A percentile compares a stretch with the other conserved stretches of the same genome.
These are phyloP conservation scores for Neonectria magnoliae DNA, from an alignment of 2,329 filamentous ascomycete species.

Conservation along the genomic window DNA sequence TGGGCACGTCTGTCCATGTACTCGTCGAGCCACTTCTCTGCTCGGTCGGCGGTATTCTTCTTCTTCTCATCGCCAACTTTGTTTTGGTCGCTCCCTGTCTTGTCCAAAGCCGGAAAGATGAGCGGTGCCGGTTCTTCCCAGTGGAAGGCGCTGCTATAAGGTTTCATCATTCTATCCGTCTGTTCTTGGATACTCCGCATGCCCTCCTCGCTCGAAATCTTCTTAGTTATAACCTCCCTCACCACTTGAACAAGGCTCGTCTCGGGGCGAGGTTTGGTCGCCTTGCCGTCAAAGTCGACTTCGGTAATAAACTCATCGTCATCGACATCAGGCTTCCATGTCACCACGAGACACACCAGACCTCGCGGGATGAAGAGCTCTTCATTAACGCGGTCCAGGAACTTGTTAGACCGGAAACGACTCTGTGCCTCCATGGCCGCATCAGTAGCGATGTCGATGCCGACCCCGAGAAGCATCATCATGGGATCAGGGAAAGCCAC, in stretches of 20 bases:
- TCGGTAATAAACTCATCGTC: constrained; percentile 32
- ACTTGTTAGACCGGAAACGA: constrained; percentile 59
- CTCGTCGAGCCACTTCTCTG: constrained; percentile 1
- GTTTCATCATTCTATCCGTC: constrained; percentile 18
- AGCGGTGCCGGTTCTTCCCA: constrained; percentile 59
- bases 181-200: background rate
- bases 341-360: constrained; percentile 61
- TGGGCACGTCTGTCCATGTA: constrained; percentile 13
- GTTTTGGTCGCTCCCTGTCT: background rate
- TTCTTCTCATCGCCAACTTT: background rate
- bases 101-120: constrained; percentile 57
- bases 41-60: constrained; percentile 1
- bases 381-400: constrained; percentile 65
- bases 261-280: background rate
- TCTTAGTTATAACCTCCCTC: background rate
- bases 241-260: constrained; percentile 5
- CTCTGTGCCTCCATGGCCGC: constrained; percentile 53
- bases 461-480: constrained; percentile 41
- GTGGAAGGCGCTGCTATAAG: constrained; percentile 45
- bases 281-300: constrained; percentile 3
- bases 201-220: constrained; percentile 25
- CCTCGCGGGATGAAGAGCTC: constrained; percentile 67
- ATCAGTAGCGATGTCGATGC: constrained; percentile 54
- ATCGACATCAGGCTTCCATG: constrained; percentile 56
- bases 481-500: constrained; percentile 1